Evolutionary conservation across 345 rosid genomes (phyloP).

Genomic region (Populus simonii): DNA sequence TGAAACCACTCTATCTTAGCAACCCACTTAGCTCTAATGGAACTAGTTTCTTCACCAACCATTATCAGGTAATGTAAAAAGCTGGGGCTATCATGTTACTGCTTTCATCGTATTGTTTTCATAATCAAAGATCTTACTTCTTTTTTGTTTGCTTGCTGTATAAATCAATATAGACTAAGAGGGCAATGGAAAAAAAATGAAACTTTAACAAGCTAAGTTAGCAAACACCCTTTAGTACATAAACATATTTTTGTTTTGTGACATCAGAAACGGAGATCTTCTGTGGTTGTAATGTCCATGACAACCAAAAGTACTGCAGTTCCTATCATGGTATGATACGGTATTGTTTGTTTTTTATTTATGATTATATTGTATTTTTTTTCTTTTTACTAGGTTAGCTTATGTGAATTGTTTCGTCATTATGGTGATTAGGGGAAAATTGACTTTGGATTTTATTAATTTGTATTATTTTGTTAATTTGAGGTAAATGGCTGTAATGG

Average conservation of each 20-base stretch:
- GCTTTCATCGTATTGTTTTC: background rate
- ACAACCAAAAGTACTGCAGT: slow-evolving; percentile 14
- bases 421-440: background rate
- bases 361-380: background rate
- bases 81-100: background rate
- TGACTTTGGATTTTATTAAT: background rate
- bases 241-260: background rate
- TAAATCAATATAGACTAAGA: background rate
- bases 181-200: background rate
- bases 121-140: background rate
- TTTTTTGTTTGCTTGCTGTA: background rate
- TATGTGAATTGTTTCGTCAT: background rate
- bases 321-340: slow-evolving; percentile 15
- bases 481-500: slow-evolving; percentile 90
- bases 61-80: background rate
- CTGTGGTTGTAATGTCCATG: slow-evolving; percentile 29
- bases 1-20: background rate
- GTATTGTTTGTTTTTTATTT: background rate
- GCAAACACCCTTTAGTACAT: background rate
- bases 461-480: slow-evolving; percentile 1
- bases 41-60: background rate
- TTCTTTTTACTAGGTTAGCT: background rate
- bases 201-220: background rate
- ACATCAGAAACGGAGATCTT: slow-evolving; percentile 3
- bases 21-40: background rate